These are phyloP conservation scores for Hemileccinum rubropunctum DNA, from an alignment of 768 basidiomycete genomes.

Conservation along the genomic window DNA sequence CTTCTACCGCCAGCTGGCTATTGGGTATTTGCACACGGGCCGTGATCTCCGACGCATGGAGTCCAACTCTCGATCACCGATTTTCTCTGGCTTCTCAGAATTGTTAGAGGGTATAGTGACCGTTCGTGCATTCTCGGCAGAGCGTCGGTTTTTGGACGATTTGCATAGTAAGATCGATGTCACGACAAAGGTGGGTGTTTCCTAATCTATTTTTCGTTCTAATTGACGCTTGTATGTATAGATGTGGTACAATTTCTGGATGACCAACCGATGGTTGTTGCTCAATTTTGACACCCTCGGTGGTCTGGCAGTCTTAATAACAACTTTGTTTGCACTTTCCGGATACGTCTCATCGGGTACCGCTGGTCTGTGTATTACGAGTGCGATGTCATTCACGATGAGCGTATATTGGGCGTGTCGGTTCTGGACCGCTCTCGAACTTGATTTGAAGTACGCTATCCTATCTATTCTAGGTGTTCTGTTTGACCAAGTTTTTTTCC, in stretches of 20 bases:
- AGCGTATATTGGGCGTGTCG: conserved; percentile 48
- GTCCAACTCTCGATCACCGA: conserved; percentile 81
- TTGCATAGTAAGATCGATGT: conserved; percentile 72
- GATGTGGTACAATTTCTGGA: conserved; percentile 91
- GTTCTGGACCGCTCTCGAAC: too few species aligned
- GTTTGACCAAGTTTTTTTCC: conserved; percentile 5
- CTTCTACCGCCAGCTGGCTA: conserved; percentile 65
- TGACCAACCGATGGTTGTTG: conserved; percentile 85
- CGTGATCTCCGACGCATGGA: conserved; percentile 89
- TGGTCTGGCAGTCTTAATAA: conserved; percentile 67
- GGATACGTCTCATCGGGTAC: conserved; percentile 57
- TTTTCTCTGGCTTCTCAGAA: conserved; percentile 81
- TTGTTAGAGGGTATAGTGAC: conserved; percentile 89
- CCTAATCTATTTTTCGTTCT: background rate
- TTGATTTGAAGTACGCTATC: background rate
- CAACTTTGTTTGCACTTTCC: conserved; percentile 72
- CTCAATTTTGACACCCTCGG: conserved; percentile 82
- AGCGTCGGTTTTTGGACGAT: conserved; percentile 70
- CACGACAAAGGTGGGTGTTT: conserved; percentile 61
- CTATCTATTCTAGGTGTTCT: background rate
- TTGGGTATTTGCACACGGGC: conserved; percentile 76
- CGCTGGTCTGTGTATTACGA: conserved; percentile 75
- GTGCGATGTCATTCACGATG: conserved; percentile 60
- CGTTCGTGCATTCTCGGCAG: conserved; percentile 86
- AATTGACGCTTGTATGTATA: background rate